phyloP scores from a whole-genome alignment of 2,329 filamentous ascomycete species.

The Alternaria sp. region DNA sequence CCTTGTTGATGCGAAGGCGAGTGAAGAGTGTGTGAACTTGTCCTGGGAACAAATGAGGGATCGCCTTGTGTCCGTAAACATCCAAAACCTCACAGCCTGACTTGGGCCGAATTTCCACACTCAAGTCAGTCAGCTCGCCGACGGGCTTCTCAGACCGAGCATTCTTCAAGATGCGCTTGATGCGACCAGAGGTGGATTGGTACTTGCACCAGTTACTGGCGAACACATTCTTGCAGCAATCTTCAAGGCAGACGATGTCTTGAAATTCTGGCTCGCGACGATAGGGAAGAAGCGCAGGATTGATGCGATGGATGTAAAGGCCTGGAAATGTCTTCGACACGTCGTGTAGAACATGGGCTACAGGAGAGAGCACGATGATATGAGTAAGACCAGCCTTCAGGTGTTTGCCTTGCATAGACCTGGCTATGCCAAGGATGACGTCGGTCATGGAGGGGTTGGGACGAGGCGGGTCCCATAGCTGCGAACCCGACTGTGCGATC shows the following conservation, averaged over 20 bases:
- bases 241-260: slow-evolving; percentile 24
- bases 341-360: slow-evolving; percentile 29
- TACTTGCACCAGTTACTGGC: slow-evolving; percentile 37
- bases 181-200: slow-evolving; percentile 28
- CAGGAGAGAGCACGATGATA: slow-evolving; percentile 39
- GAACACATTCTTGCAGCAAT: slow-evolving; percentile 38
- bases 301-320: slow-evolving; percentile 40
- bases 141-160: slow-evolving; percentile 34
- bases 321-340: slow-evolving; percentile 31
- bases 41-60: slow-evolving; percentile 34
- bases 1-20: slow-evolving; percentile 28
- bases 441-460: slow-evolving; percentile 42
- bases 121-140: slow-evolving; percentile 31
- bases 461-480: slow-evolving; percentile 37
- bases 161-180: slow-evolving; percentile 38
- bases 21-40: slow-evolving; percentile 37
- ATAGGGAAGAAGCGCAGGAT: slow-evolving; percentile 36
- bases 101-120: slow-evolving; percentile 31
- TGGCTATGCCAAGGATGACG: slow-evolving; percentile 35
- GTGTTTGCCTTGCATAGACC: slow-evolving; percentile 25
- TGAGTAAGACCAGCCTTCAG: slow-evolving; percentile 33
- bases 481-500: slow-evolving; percentile 31
- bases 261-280: slow-evolving; percentile 16
- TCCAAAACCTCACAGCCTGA: slow-evolving; percentile 38
- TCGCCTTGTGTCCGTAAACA: slow-evolving; percentile 24